Evolutionary conservation across 345 rosid genomes (phyloP), one percentile per base, ranked within the genome.

Genomic region (Sonneratia alba): DNA sequence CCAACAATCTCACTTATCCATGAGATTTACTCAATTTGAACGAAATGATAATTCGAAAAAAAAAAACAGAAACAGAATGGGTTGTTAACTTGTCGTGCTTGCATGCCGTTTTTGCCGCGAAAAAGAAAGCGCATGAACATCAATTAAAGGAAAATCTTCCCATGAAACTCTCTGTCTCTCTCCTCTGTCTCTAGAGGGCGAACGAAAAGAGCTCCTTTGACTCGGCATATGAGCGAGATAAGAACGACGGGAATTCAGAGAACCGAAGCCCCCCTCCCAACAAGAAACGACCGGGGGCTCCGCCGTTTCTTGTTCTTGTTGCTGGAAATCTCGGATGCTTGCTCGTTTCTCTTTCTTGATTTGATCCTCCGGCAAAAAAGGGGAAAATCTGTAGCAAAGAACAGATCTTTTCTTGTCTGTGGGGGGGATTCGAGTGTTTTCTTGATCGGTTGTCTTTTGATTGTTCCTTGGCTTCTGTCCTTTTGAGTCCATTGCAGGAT

Each of bases 241-340:
- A 62, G 38, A 34, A 62, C 66, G 66, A 62, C 37, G 66, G 66
- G 16, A 37, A 51, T 4, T 48, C 27, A 34, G 37, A 36, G 61
- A 49, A 34, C 34, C 14, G 15, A 9, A 9, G 11, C 51, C 51
- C 51, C 32, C 32, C 21, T 19, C 43, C 40, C 3, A 34, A 57
- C 43, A 51, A 49, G 47, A 45, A 68, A 48, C 11, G 71, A 69
- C 51, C 71, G 63, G 45, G 45, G 37, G 47, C 57, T 36, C 37
- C 61, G 69, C 49, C 36, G 59, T 76, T 13, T 67, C 64, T 66
- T 71, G 45, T 65, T 69, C 43, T 73, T 43, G 7, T 4, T 24
- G 6, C 45, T 47, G 51, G 13, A 8, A 47, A 8, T 47, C 51
- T 9, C 51, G 9, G 15, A 13, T 9, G 51, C 13, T 47, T 10